Percentiles rank a stretch among this genome's conserved stretches.
phyloP scores from a whole-genome alignment of 805 yeast genomes.

The Yarrowia sp. region DNA sequence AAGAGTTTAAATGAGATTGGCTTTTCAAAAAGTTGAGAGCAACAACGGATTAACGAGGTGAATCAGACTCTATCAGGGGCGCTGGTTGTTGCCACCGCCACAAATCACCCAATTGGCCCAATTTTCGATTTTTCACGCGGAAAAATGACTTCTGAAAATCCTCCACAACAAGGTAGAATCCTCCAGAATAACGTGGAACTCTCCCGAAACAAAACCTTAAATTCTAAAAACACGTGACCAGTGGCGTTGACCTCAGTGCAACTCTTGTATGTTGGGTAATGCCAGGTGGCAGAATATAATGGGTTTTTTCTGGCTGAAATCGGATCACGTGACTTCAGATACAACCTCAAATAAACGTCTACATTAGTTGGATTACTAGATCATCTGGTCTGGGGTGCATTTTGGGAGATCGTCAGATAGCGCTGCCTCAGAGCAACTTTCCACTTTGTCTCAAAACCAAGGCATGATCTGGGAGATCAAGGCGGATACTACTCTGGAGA shows the following conservation, averaged over 20 bases:
- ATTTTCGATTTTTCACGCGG: not conserved
- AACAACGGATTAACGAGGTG: not conserved
- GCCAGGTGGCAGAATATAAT: too few relatives aligned
- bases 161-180: slow-evolving; percentile 4
- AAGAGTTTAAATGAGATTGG: not conserved
- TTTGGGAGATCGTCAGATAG: too few relatives aligned
- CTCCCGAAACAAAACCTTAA: slow-evolving; percentile 12
- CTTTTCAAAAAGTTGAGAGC: slow-evolving; percentile 25
- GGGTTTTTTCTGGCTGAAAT: too few relatives aligned
- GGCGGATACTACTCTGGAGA: too few relatives aligned
- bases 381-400: too few relatives aligned
- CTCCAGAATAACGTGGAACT: slow-evolving; percentile 26
- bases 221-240: slow-evolving; percentile 1
- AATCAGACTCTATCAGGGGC: not conserved
- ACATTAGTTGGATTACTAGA: too few relatives aligned
- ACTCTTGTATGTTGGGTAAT: too few relatives aligned
- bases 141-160: not conserved
- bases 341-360: too few relatives aligned
- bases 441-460: not conserved
- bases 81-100: too few relatives aligned
- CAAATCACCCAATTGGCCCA: not conserved
- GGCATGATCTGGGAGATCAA: not conserved
- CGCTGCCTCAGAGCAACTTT: slow-evolving; percentile 14
- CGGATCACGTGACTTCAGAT: too few relatives aligned
- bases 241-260: not conserved